Evolutionary conservation across 225 moss, liverwort and hornwort genomes (phyloP), one percentile per base, ranked within the genome.

Genomic region (Pseudoscleropodium purum): DNA sequence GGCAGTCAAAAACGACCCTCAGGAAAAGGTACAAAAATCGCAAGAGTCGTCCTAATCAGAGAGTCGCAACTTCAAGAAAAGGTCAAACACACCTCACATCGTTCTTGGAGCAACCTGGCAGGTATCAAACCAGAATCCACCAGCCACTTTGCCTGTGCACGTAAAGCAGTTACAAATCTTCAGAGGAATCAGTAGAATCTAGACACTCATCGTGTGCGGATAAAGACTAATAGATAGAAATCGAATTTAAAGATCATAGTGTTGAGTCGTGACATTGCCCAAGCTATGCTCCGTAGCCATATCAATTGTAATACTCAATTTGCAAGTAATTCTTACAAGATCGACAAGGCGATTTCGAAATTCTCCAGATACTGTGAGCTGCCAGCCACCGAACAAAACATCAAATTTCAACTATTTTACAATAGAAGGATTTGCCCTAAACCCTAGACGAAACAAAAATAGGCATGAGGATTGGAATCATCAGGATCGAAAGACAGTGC

Each of bases 131-230:
- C 96, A 84, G 96, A 95, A 88, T 99, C 96, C 92, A 96, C 99
- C 91, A 99, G 92, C 97, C 96, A 99, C 91, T 99, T 99, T 89
- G 97, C 99, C 99, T 99, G 95, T 39, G 61, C 85, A 96, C 68
- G 43, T 30, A 86, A 88, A 87, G 70, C 75, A 89, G 66, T 59
- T 60, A 85, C 51, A 87, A 75, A 89, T 45, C 41, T 79, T 83
- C 52, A 88, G 82, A 61, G 34, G 39, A 60, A 89, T 64, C 76
- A n/a, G 37, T 37, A 75, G 59, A 81, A 85, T 70, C 68, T 67
- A 88, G 75, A 86, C 64, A 56, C 34, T 86, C 87, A 85, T 72
- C 78, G 11, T 29, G 79, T 49, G 43, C 56, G n/a, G 36, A 73
- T 45, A 83, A 60, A 62, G 34, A 33, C 64, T 64, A 31, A 61